These are phyloP conservation scores for Beauveria brongniartii DNA, from an alignment of 2,329 filamentous ascomycete genomes.

Conservation along the genomic window DNA sequence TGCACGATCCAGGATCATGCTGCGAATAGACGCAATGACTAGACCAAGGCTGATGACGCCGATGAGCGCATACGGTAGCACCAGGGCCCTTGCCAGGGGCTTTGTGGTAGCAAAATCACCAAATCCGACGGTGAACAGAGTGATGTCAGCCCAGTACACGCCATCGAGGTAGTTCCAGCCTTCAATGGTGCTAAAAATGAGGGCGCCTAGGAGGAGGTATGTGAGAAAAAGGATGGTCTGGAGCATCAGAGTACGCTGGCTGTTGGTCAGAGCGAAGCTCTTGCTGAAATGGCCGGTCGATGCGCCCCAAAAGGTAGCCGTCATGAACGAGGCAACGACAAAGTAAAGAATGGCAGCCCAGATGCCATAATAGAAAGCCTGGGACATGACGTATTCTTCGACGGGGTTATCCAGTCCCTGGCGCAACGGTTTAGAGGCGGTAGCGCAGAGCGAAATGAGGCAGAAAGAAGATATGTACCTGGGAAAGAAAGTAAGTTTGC, in stretches of 20 bases:
- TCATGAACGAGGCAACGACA: slow-evolving; percentile 65
- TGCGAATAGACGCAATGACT: slow-evolving; percentile 72
- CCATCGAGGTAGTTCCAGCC: slow-evolving; percentile 70
- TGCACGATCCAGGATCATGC: slow-evolving; percentile 51
- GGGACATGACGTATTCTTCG: slow-evolving; percentile 56
- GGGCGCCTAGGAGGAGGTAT: slow-evolving; percentile 71
- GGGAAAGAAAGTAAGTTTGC: not conserved
- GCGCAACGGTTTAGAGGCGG: slow-evolving; percentile 51
- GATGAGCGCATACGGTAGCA: slow-evolving; percentile 76
- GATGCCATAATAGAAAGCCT: slow-evolving; percentile 82
- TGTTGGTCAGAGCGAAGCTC: slow-evolving; percentile 69
- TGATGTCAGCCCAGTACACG: slow-evolving; percentile 72
- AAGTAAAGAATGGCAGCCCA: slow-evolving; percentile 76
- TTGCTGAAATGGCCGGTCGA: slow-evolving; percentile 61
- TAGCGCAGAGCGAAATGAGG: slow-evolving; percentile 57
- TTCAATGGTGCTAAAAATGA: slow-evolving; percentile 66
- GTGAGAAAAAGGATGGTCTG: slow-evolving; percentile 82
- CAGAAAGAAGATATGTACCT: slow-evolving; percentile 54
- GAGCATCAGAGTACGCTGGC: slow-evolving; percentile 80
- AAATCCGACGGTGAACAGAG: slow-evolving; percentile 56
- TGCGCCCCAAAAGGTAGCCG: slow-evolving; percentile 73
- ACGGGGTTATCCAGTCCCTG: slow-evolving; percentile 24
- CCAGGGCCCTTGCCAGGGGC: slow-evolving; percentile 55
- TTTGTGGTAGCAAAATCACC: slow-evolving; percentile 45
- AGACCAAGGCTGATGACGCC: slow-evolving; percentile 81